A percentile compares a stretch with the other conserved stretches of the same genome.
Evolutionary conservation across 164 flowering plant genomes (phyloP).

Genomic region (Vitis cinerea): DNA sequence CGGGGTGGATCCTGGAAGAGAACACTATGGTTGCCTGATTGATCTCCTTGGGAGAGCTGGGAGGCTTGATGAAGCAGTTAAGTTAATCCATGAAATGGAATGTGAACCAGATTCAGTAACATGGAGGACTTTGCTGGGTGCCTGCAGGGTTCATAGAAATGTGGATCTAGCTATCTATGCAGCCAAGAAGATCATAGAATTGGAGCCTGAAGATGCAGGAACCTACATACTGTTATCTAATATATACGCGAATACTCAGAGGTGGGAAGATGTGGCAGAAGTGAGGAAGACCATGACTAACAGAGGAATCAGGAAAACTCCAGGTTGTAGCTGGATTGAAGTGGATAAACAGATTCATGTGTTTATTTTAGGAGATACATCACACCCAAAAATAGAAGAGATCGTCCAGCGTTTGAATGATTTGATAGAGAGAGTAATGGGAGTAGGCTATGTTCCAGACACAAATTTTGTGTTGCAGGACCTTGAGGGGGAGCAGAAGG

Average conservation of each 20-base stretch:
- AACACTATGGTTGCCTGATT: slow-evolving; percentile 84
- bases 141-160: slow-evolving; percentile 70
- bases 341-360: slow-evolving; percentile 57
- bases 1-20: slow-evolving; percentile 69
- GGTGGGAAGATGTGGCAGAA: slow-evolving; percentile 64
- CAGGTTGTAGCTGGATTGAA: slow-evolving; percentile 94
- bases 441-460: slow-evolving; percentile 69
- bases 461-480: slow-evolving; percentile 77
- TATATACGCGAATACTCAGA: slow-evolving; percentile 61
- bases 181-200: slow-evolving; percentile 56
- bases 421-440: slow-evolving; percentile 46
- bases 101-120: slow-evolving; percentile 70
- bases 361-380: slow-evolving; percentile 58
- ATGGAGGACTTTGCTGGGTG: slow-evolving; percentile 79
- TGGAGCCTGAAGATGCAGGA: slow-evolving; percentile 74
- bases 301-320: slow-evolving; percentile 67
- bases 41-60: slow-evolving; percentile 94
- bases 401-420: slow-evolving; percentile 39
- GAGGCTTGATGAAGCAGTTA: slow-evolving; percentile 67
- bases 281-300: slow-evolving; percentile 57
- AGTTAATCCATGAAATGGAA: slow-evolving; percentile 60
- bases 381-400: slow-evolving; percentile 57
- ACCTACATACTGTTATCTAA: slow-evolving; percentile 70
- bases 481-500: slow-evolving; percentile 77
- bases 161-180: slow-evolving; percentile 61